Conservation (phyloP, 345 rosid genomes). For the Jatropha curcas region DNA sequence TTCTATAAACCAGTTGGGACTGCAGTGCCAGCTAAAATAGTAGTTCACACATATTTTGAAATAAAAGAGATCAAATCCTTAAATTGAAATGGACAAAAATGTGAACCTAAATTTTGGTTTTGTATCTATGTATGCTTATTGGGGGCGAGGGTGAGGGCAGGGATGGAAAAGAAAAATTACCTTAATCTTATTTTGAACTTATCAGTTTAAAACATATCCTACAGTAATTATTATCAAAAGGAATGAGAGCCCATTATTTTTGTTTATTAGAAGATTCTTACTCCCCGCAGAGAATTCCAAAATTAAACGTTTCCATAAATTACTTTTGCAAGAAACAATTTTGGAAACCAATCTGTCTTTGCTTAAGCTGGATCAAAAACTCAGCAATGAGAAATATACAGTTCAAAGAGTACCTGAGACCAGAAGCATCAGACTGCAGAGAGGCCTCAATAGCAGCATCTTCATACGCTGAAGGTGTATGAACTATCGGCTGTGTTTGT, state of each 20-base stretch:
- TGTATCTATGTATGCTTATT: too few relatives aligned
- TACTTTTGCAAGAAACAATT: slow-evolving; percentile 1
- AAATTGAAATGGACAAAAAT: background rate
- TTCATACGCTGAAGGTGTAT: slow-evolving; percentile 58
- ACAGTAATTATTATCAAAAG: background rate
- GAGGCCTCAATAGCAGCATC: slow-evolving; percentile 95
- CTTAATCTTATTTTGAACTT: background rate
- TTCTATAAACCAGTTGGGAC: background rate
- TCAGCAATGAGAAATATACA: background rate
- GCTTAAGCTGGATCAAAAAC: background rate
- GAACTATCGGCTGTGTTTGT: slow-evolving; percentile 74
- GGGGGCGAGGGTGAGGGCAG: too few relatives aligned
- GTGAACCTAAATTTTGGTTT: background rate
- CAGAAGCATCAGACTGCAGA: slow-evolving; percentile 80
- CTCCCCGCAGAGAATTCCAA: background rate
- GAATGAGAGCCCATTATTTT: background rate
- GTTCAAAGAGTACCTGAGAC: slow-evolving; percentile 61
- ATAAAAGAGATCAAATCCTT: background rate
- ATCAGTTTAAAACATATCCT: background rate
- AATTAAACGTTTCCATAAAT: too few relatives aligned
- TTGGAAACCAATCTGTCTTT: background rate
- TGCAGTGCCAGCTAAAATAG: background rate
- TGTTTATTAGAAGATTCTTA: background rate
- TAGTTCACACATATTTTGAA: background rate
- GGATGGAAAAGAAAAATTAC: too few relatives aligned